Conservation (phyloP, 2,329 filamentous ascomycete genomes). For the Colletotrichum lini region DNA sequence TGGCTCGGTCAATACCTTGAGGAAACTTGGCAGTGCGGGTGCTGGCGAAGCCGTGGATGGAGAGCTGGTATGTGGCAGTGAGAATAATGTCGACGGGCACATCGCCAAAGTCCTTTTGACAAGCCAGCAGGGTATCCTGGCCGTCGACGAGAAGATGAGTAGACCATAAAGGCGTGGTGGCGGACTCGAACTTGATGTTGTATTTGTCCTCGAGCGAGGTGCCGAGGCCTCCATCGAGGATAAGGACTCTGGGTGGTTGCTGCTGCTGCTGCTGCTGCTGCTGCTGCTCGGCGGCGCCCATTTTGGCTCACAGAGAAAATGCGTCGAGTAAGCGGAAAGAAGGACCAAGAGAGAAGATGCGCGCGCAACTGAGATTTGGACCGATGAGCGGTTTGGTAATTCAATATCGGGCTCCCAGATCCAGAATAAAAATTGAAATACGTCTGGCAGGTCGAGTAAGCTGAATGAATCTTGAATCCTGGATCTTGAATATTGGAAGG, state of each 20-base stretch:
- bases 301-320: slow-evolving; percentile 16
- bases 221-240: slow-evolving; percentile 78
- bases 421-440: neutral
- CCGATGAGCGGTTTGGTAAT: neutral
- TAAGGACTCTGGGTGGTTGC: slow-evolving; percentile 50
- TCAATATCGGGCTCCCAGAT: neutral
- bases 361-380: neutral
- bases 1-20: slow-evolving; percentile 56
- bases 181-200: slow-evolving; percentile 62
- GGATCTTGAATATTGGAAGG: neutral
- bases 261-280: slow-evolving; percentile 12
- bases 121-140: slow-evolving; percentile 64
- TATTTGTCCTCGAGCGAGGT: slow-evolving; percentile 75
- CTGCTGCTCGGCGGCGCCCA: slow-evolving; percentile 20
- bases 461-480: neutral
- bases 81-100: slow-evolving; percentile 74
- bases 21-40: slow-evolving; percentile 61
- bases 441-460: neutral
- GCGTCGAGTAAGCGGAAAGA: neutral
- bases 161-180: slow-evolving; percentile 75
- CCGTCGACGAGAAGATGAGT: slow-evolving; percentile 74
- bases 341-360: neutral
- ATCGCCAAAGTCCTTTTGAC: slow-evolving; percentile 69
- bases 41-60: slow-evolving; percentile 67
- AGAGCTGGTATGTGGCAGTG: slow-evolving; percentile 78